Conservation (phyloP, 495 filamentous ascomycete genomes). For the Talaromyces thailandensis region DNA sequence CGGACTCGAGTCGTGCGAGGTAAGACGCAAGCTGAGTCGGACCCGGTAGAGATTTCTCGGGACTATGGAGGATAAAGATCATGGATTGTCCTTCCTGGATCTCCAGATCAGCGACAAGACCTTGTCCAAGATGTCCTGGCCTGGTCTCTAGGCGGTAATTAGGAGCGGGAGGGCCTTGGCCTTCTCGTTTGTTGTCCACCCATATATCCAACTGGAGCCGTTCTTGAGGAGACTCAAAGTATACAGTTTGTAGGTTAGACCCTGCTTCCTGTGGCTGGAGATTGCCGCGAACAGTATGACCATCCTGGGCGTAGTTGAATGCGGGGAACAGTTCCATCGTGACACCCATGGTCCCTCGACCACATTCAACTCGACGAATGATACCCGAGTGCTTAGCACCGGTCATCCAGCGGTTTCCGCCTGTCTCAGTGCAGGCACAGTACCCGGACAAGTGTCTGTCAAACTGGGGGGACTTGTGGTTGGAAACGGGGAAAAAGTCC, state of each 20-base stretch:
- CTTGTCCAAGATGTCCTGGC: conserved; percentile 45
- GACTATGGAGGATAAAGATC: conserved; percentile 52
- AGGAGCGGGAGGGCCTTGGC: conserved; percentile 39
- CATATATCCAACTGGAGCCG: conserved; percentile 57
- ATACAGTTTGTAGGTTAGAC: conserved; percentile 46
- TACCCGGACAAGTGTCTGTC: conserved; percentile 24
- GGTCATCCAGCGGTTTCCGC: conserved; percentile 28
- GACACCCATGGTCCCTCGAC: conserved; percentile 51
- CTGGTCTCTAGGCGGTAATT: conserved; percentile 42
- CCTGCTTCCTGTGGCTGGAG: conserved; percentile 20
- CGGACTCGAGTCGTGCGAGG: conserved; percentile 50
- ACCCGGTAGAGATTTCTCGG: conserved; percentile 31
- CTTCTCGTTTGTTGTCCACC: conserved; percentile 44
- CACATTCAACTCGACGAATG: conserved; percentile 61
- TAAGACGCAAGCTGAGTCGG: conserved; percentile 40
- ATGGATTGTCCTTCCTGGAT: conserved; percentile 56
- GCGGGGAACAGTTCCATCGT: conserved; percentile 61
- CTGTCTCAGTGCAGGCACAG: conserved; percentile 25
- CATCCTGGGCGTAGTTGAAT: conserved; percentile 55
- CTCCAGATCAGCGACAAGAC: conserved; percentile 47
- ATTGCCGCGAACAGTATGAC: conserved; percentile 34
- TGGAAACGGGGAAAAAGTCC: conserved; percentile 56
- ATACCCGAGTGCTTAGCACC: conserved; percentile 35
- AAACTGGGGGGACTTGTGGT: conserved; percentile 15
- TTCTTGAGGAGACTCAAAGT: conserved; percentile 47